Evolutionary conservation across 2,329 filamentous ascomycete species (phyloP).

Genomic region (Cytospora leucostoma): DNA sequence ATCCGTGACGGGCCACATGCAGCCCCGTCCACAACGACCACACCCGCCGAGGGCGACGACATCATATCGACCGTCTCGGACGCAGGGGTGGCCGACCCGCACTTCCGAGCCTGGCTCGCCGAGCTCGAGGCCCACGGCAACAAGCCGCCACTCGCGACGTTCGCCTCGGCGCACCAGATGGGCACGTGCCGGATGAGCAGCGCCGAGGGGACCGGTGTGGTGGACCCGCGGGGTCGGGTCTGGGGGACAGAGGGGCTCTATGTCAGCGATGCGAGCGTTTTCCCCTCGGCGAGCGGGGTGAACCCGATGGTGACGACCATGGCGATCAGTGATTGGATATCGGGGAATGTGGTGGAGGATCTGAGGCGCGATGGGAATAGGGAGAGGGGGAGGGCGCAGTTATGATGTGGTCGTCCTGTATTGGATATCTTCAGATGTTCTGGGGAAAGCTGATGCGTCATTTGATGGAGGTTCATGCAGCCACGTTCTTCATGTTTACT

Average conservation of each 20-base stretch:
- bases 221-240: slow-evolving; percentile 56
- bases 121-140: slow-evolving; percentile 50
- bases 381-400: slow-evolving; percentile 1
- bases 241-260: slow-evolving; percentile 66
- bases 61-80: slow-evolving; percentile 23
- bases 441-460: not conserved
- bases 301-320: slow-evolving; percentile 77
- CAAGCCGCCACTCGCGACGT: slow-evolving; percentile 51
- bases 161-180: slow-evolving; percentile 73
- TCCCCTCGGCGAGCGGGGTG: slow-evolving; percentile 71
- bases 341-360: slow-evolving; percentile 52
- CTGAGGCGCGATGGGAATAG: slow-evolving; percentile 31
- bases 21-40: not conserved
- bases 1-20: slow-evolving; percentile 35
- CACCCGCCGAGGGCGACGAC: not conserved
- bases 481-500: not conserved
- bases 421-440: too few relatives aligned
- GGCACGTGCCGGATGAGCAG: slow-evolving; percentile 69
- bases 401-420: not conserved
- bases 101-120: slow-evolving; percentile 61
- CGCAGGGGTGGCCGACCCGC: slow-evolving; percentile 56
- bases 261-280: slow-evolving; percentile 70
- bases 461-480: not conserved
- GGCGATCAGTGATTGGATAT: slow-evolving; percentile 65
- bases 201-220: slow-evolving; percentile 49